These are phyloP conservation scores for Asterella californica DNA, from an alignment of 225 moss, liverwort and hornwort species.

Conservation along the genomic window DNA sequence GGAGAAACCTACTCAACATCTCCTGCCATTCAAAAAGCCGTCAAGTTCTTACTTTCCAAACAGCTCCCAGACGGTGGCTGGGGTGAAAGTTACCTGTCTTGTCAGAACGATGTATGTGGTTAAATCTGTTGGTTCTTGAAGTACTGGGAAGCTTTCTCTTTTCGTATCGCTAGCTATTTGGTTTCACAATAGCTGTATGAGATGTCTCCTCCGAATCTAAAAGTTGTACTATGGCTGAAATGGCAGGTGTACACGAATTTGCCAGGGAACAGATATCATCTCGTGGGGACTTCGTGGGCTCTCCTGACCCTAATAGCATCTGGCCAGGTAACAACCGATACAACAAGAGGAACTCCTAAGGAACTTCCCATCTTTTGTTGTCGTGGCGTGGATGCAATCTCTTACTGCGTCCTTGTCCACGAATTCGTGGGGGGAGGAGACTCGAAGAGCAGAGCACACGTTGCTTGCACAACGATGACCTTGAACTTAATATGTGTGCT, in stretches of 20 bases:
- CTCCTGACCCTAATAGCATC: slow-evolving; percentile 73
- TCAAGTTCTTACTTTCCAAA: slow-evolving; percentile 78
- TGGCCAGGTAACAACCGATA: slow-evolving; percentile 53
- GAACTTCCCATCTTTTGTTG: not conserved
- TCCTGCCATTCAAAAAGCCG: slow-evolving; percentile 62
- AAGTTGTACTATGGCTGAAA: not conserved
- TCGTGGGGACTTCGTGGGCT: slow-evolving; percentile 89
- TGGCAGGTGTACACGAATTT: slow-evolving; percentile 70
- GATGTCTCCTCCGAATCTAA: not conserved
- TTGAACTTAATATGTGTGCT: no score
- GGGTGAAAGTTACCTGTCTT: slow-evolving; percentile 95
- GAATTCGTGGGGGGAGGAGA: not conserved
- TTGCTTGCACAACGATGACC: no score
- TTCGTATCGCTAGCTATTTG: not conserved
- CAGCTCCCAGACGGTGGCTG: slow-evolving; percentile 83
- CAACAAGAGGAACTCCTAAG: not conserved
- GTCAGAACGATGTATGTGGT: slow-evolving; percentile 66
- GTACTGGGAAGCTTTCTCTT: not conserved
- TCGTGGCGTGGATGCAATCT: not conserved
- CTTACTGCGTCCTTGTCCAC: not conserved
- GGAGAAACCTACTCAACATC: slow-evolving; percentile 85
- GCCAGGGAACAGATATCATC: slow-evolving; percentile 54
- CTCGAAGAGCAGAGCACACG: no score
- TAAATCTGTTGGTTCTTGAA: not conserved
- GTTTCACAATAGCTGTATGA: not conserved